Base-by-base conservation (phyloP, 2,329 filamentous ascomycete genomes). In the Cyanodermella asteris region DNA sequence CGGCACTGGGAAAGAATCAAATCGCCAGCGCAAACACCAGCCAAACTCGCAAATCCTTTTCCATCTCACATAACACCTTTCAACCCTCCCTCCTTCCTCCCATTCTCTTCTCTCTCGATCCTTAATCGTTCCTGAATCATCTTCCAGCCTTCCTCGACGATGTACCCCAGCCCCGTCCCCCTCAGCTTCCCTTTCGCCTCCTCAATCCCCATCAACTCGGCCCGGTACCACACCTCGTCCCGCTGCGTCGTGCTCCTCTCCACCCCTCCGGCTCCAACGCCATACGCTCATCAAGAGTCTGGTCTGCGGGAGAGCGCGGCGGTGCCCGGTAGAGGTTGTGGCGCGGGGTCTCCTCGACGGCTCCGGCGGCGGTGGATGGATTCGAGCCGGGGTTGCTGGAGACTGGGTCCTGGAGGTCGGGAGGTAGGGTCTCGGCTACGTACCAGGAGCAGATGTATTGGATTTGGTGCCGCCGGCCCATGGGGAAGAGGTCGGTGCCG, bases 401-500 rank as follows among this genome's bases (percentile, higher is more conserved):
- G 26, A 43, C 29, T n/a, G 32, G 23, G 10, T 27, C 31, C 28
- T 50, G 46, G 4, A 47, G 26, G 6, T 36, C 34, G 3, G 49
- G 50, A 2, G 53, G 49, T 4, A 59, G 36, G 1, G 52, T 56
- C 32, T 59, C 55, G 3, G 51, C 49, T 17, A 52, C 43, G 32
- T 55, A 56, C 54, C 53, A 57, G 32, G 49, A 55, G 4, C 56
- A 37, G 7, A 56, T 33, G 28, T 58, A 59, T 34, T 57, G 54
- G 13, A 31, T 33, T n/a, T n/a, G n/a, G n/a, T n/a, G 20, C 12
- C 32, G 38, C 3, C 34, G 27, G 2, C 30, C 36, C 22, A 53
- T 25, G 2, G 53, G 53, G 27, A 53, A 30, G 18, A 59, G 25
- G 31, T 59, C 47, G 29, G 49, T 51, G 46, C 51, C 58, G 3